Conservation (phyloP, 78 protist genomes). For the Mantamonas sphyraenae region DNA sequence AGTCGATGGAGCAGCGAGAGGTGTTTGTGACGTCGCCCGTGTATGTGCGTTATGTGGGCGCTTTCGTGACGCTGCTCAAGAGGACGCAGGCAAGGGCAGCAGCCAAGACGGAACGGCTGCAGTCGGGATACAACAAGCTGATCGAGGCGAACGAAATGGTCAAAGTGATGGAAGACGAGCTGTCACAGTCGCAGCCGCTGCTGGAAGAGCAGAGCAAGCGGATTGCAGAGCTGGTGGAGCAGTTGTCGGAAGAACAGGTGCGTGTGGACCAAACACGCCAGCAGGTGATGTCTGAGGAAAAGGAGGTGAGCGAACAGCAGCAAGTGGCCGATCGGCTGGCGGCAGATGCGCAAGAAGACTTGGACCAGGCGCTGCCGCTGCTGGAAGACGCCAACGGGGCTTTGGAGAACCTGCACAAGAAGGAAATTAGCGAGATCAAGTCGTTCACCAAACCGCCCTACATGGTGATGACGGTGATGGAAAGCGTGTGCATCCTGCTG, state of each 20-base stretch:
- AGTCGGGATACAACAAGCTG: slow-evolving; percentile 39
- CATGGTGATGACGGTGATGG: slow-evolving; percentile 47
- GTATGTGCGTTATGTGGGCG: slow-evolving; percentile 61
- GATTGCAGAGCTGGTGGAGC: background rate
- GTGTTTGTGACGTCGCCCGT: slow-evolving; percentile 55
- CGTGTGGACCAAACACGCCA: background rate
- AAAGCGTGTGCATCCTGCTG: slow-evolving; percentile 65
- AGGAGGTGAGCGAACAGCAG: slow-evolving; percentile 2
- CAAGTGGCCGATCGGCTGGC: background rate
- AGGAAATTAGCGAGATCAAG: slow-evolving; percentile 49
- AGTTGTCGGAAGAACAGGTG: background rate
- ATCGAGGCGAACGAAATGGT: slow-evolving; percentile 23
- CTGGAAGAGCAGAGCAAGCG: slow-evolving; percentile 3
- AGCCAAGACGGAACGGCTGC: slow-evolving; percentile 25
- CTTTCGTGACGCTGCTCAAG: slow-evolving; percentile 39
- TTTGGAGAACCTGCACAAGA: slow-evolving; percentile 32
- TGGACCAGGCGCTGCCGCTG: slow-evolving; percentile 67
- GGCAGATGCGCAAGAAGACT: slow-evolving; percentile 36
- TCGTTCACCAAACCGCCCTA: slow-evolving; percentile 63
- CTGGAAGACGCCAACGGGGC: slow-evolving; percentile 54
- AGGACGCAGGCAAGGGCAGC: slow-evolving; percentile 18
- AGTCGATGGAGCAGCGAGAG: slow-evolving; percentile 26
- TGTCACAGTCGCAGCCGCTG: slow-evolving; percentile 27
- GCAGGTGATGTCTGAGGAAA: background rate
- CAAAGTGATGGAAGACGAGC: slow-evolving; percentile 19